Conservation (phyloP, 495 filamentous ascomycete genomes). For the Penicillium cataractarum region DNA sequence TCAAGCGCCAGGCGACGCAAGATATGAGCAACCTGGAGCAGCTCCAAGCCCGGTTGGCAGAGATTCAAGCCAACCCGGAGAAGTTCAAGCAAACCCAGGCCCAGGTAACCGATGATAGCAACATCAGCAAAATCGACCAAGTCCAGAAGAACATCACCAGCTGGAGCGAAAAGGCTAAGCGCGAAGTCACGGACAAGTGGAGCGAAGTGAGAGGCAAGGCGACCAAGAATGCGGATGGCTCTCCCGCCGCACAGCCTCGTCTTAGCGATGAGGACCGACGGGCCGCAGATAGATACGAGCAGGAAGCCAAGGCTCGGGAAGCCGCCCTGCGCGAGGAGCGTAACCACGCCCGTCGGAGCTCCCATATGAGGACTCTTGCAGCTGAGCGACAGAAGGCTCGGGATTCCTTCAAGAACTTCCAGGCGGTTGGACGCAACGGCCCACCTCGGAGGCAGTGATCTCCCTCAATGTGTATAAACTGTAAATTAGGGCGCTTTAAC, state of each 20-base stretch:
- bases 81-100: slow-evolving; percentile 6
- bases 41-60: slow-evolving; percentile 11
- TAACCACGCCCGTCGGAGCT: slow-evolving; percentile 26
- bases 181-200: slow-evolving; percentile 7
- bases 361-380: slow-evolving; percentile 19
- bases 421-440: slow-evolving; percentile 12
- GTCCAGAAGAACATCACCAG: slow-evolving; percentile 10
- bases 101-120: neutral
- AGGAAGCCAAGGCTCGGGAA: slow-evolving; percentile 18
- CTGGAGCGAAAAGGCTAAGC: slow-evolving; percentile 6
- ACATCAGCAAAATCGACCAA: slow-evolving; percentile 22
- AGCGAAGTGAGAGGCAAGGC: neutral
- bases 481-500: slow-evolving; percentile 34
- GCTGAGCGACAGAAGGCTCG: slow-evolving; percentile 25
- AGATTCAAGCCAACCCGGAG: slow-evolving; percentile 9
- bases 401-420: slow-evolving; percentile 16
- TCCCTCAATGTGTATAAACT: slow-evolving; percentile 29
- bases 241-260: slow-evolving; percentile 23
- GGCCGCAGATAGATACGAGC: slow-evolving; percentile 26
- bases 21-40: slow-evolving; percentile 4
- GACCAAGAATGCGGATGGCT: slow-evolving; percentile 24
- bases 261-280: slow-evolving; percentile 20
- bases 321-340: slow-evolving; percentile 22
- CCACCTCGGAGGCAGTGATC: slow-evolving; percentile 17
- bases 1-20: neutral